phyloP scores from a whole-genome alignment of 2,329 filamentous ascomycete species.

The Venturia asperata region DNA sequence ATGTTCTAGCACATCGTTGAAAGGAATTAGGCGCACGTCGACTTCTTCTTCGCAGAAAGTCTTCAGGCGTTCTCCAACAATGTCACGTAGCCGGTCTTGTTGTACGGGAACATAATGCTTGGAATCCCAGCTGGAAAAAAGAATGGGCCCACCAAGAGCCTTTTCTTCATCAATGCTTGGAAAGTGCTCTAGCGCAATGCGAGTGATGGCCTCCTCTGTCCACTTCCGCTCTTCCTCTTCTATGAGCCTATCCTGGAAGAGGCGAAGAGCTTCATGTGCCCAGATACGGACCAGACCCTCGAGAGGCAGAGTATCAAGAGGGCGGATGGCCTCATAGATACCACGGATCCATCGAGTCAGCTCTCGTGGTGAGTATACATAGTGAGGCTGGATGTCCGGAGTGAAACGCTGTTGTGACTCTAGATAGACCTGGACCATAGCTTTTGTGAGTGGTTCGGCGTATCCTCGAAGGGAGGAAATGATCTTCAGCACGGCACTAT shows the following conservation, averaged over 20 bases:
- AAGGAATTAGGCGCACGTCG: conserved; percentile 95
- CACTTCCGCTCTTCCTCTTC: conserved; percentile 89
- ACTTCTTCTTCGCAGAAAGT: conserved; percentile 99
- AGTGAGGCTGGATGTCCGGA: conserved; percentile 93
- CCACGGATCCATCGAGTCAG: conserved; percentile 96
- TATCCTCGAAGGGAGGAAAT: conserved; percentile 92
- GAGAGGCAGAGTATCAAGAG: conserved; percentile 76
- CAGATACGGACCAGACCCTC: conserved; percentile 95
- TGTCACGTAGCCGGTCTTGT: conserved; percentile 88
- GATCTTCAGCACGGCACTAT: conserved; percentile 91
- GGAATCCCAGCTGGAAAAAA: conserved; percentile 99
- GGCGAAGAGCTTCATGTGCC: conserved; percentile 90
- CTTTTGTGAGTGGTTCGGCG: conserved; percentile 84
- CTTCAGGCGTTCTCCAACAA: conserved; percentile 92
- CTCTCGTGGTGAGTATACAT: conserved; percentile 98
- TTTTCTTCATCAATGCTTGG: conserved; percentile 88
- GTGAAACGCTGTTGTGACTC: conserved; percentile 94
- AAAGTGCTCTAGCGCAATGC: conserved; percentile 86
- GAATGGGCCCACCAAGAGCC: conserved; percentile 83
- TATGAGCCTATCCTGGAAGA: conserved; percentile 97
- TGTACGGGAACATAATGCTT: conserved; percentile 98
- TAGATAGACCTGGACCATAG: conserved; percentile 95
- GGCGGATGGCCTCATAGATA: conserved; percentile 92
- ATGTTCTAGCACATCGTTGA: conserved; percentile 98
- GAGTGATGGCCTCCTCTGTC: conserved; percentile 82